A percentile compares a stretch with the other conserved stretches of the same genome.
Evolutionary conservation across 2,329 filamentous ascomycete species (phyloP).

Genomic region (Neonectria punicea): DNA sequence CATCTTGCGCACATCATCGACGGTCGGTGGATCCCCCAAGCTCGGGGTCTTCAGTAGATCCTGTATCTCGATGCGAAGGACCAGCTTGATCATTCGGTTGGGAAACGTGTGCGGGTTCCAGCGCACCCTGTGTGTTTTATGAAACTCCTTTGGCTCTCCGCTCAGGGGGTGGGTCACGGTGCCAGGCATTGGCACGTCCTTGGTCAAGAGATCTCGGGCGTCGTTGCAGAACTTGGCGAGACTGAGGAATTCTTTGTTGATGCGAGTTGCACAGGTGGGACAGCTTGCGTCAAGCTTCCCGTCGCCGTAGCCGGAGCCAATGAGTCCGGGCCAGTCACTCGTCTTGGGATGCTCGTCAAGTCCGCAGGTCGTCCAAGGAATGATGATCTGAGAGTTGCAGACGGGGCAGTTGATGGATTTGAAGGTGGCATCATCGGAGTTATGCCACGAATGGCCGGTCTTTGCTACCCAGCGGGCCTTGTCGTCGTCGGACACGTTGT

Average conservation of each 20-base stretch:
- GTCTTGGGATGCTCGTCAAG: conserved; percentile 32
- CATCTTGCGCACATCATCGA: conserved; percentile 61
- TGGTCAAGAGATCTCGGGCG: conserved; percentile 53
- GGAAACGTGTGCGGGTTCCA: conserved; percentile 60
- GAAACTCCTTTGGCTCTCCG: conserved; percentile 58
- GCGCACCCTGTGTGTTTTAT: background rate
- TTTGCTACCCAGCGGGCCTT: conserved; percentile 54
- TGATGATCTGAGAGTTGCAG: conserved; percentile 48
- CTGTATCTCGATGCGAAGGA: conserved; percentile 55
- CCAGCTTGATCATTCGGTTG: conserved; percentile 64
- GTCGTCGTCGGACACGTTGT: conserved; percentile 55
- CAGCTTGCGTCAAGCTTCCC: conserved; percentile 63
- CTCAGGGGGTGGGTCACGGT: conserved; percentile 67
- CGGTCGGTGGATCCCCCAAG: conserved; percentile 49
- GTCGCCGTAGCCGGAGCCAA: conserved; percentile 71
- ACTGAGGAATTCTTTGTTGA: conserved; percentile 67
- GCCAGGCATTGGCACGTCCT: conserved; percentile 70
- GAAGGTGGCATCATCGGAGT: conserved; percentile 55
- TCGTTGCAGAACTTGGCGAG: conserved; percentile 69
- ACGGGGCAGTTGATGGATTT: conserved; percentile 59
- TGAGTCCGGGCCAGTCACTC: conserved; percentile 42
- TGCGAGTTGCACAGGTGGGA: conserved; percentile 56
- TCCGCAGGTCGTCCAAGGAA: conserved; percentile 65
- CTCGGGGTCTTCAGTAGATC: conserved; percentile 48
- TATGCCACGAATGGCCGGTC: conserved; percentile 65